Percentiles rank a stretch among this genome's conserved stretches.
Conservation (phyloP, 352 stramenopile species). For the Pythium dissimile region DNA sequence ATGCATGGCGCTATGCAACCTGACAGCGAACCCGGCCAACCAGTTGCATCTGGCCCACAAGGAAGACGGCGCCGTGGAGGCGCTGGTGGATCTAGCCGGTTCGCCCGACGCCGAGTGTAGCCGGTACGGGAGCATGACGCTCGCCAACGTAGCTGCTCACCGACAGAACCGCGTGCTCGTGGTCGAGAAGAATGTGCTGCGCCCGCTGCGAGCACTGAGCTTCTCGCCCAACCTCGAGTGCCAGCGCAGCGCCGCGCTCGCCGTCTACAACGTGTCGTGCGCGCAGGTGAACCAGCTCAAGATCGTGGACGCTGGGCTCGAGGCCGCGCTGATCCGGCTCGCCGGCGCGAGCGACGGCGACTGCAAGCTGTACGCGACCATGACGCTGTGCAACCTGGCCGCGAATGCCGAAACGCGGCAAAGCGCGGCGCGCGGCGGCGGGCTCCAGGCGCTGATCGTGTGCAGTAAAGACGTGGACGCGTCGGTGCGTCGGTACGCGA, state of each 20-base stretch:
- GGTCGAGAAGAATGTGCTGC: slow-evolving; percentile 80
- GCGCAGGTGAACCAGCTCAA: slow-evolving; percentile 87
- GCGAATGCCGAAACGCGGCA: slow-evolving; percentile 91
- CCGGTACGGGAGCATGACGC: slow-evolving; percentile 91
- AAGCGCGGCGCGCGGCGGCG: slow-evolving; percentile 85
- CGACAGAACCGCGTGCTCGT: slow-evolving; percentile 86
- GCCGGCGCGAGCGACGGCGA: slow-evolving; percentile 86
- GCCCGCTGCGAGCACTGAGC: slow-evolving; percentile 75
- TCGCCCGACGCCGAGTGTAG: slow-evolving; percentile 73
- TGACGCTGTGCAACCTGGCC: slow-evolving; percentile 95
- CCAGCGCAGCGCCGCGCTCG: slow-evolving; percentile 87
- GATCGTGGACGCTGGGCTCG: slow-evolving; percentile 88
- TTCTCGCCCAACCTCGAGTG: slow-evolving; percentile 85
- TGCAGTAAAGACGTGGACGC: slow-evolving; percentile 86
- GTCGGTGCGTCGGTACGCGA: slow-evolving; percentile 87
- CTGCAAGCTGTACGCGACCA: slow-evolving; percentile 92
- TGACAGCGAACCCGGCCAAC: slow-evolving; percentile 90
- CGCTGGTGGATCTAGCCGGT: slow-evolving; percentile 77
- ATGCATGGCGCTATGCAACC: slow-evolving; percentile 94
- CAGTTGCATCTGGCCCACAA: slow-evolving; percentile 84
- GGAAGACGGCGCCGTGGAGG: slow-evolving; percentile 60
- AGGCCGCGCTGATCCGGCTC: slow-evolving; percentile 83
- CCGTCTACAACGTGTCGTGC: slow-evolving; percentile 95
- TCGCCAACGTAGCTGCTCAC: slow-evolving; percentile 92
- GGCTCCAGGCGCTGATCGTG: slow-evolving; percentile 90